Conservation (phyloP, 495 filamentous ascomycete genomes). For the Tetracladium setigerum region DNA sequence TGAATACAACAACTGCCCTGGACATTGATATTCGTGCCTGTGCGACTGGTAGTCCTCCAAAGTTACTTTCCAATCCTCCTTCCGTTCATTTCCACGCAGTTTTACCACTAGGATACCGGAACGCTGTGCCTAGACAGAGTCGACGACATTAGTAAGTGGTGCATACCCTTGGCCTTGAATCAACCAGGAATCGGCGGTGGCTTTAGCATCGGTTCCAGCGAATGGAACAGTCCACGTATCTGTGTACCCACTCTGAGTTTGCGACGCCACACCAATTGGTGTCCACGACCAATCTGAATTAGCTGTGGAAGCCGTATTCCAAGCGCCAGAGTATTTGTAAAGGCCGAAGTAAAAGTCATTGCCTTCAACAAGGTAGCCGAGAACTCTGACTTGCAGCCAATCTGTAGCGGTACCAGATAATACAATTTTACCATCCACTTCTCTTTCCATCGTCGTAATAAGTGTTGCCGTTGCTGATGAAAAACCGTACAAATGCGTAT, state of each 20-base stretch:
- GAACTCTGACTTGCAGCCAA: too few relatives aligned
- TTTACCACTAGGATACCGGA: too few relatives aligned
- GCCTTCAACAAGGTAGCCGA: background rate
- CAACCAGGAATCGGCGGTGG: background rate
- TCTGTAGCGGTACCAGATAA: too few relatives aligned
- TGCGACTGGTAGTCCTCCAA: too few relatives aligned
- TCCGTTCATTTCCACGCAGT: too few relatives aligned
- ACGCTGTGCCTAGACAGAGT: too few relatives aligned
- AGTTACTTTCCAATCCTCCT: too few relatives aligned
- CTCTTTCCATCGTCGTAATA: background rate
- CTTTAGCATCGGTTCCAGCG: background rate
- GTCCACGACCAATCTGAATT: slow-evolving; percentile 1
- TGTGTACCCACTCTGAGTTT: background rate
- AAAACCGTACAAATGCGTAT: slow-evolving; percentile 3
- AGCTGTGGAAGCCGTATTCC: background rate
- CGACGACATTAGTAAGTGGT: background rate
- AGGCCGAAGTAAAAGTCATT: background rate
- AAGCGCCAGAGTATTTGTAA: background rate
- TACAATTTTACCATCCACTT: background rate
- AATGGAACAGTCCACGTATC: background rate
- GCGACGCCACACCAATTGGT: background rate
- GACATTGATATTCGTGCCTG: too few relatives aligned
- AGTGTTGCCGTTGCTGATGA: background rate
- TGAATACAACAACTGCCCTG: too few relatives aligned
- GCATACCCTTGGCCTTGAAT: background rate